Percentiles rank a stretch among this genome's conserved stretches.
Conservation (phyloP, 75 land plant species). For the Pseudotsuga menziesii region DNA sequence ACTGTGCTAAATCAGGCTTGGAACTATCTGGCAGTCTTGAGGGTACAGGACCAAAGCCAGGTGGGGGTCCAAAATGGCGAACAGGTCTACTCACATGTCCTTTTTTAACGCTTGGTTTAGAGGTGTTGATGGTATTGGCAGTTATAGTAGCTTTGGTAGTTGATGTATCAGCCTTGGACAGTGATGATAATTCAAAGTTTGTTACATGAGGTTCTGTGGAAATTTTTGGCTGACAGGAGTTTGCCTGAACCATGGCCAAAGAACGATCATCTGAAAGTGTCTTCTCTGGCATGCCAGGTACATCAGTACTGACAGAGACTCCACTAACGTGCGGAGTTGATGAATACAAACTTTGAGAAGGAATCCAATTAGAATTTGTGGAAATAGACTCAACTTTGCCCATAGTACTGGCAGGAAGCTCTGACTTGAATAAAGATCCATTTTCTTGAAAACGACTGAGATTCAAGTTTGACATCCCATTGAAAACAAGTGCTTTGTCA, state of each 20-base stretch:
- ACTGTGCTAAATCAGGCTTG: slow-evolving; percentile 1
- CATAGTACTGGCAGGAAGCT: background rate
- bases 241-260: background rate
- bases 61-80: slow-evolving; percentile 83
- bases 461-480: slow-evolving; percentile 5
- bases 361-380: background rate
- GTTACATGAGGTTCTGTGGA: background rate
- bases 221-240: slow-evolving; percentile 1
- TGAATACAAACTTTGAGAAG: slow-evolving; percentile 11
- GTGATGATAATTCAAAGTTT: background rate
- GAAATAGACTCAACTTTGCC: background rate
- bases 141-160: slow-evolving; percentile 9
- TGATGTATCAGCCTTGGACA: slow-evolving; percentile 21
- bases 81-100: slow-evolving; percentile 48
- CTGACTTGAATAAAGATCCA: background rate
- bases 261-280: background rate
- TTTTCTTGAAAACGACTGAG: background rate
- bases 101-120: slow-evolving; percentile 24
- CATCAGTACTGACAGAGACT: background rate
- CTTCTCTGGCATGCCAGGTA: background rate
- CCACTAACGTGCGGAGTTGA: background rate
- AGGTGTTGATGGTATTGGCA: slow-evolving; percentile 9
- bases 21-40: slow-evolving; percentile 31
- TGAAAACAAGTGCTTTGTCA: background rate
- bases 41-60: slow-evolving; percentile 75